phyloP scores from a whole-genome alignment of 441 rosid genomes.

The Adansonia rubrostipa region DNA sequence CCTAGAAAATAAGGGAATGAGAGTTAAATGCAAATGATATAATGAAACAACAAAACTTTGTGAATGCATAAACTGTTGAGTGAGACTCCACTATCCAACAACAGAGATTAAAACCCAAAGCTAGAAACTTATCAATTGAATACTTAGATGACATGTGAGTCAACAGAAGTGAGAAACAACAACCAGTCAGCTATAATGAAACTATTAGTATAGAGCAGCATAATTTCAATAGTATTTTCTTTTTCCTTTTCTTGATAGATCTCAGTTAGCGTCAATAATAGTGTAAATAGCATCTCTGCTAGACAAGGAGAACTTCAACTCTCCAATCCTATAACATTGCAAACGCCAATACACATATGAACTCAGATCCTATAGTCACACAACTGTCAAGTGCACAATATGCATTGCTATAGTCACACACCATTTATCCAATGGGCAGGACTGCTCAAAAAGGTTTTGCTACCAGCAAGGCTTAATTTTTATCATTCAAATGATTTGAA shows the following conservation, averaged over 20 bases:
- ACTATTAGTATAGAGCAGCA: neutral
- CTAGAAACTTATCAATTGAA: neutral
- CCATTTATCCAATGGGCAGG: neutral
- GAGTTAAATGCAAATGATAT: constrained; percentile 28
- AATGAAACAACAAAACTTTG: neutral
- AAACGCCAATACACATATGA: constrained; percentile 6
- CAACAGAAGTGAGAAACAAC: constrained; percentile 1
- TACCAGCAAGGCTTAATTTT: neutral
- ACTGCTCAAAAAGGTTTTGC: constrained; percentile 9
- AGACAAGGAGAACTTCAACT: constrained; percentile 16
- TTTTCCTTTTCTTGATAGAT: constrained; percentile 1
- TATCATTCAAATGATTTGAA: constrained; percentile 10
- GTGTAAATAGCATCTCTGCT: neutral
- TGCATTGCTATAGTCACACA: neutral
- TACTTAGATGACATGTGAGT: constrained; percentile 6
- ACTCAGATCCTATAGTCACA: neutral
- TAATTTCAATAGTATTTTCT: neutral
- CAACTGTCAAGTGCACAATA: neutral
- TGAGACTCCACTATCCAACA: constrained; percentile 2
- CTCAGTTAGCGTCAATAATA: neutral
- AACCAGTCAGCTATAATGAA: neutral
- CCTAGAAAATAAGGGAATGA: constrained; percentile 41
- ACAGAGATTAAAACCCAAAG: neutral
- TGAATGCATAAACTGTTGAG: constrained; percentile 1
- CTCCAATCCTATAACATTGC: neutral